Conservation (phyloP, 1,284 basidiomycete species). For the Ceratorhiza oryzae-sativae region DNA sequence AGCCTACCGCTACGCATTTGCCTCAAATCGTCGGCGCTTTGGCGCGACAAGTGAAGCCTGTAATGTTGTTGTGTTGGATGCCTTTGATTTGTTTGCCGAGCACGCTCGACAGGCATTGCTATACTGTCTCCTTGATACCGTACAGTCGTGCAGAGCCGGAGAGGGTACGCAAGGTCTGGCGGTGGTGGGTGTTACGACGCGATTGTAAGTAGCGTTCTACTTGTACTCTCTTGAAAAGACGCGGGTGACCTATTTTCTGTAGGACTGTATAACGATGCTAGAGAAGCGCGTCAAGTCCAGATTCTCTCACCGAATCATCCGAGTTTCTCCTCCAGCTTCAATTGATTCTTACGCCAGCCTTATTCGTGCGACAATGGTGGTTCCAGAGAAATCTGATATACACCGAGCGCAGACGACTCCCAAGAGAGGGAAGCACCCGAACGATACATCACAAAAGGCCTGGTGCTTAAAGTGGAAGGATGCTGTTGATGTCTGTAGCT, state of each 20-base stretch:
- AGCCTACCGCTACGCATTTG: slow-evolving; percentile 76
- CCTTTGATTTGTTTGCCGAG: slow-evolving; percentile 88
- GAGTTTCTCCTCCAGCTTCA: slow-evolving; percentile 67
- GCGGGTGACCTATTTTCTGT: neutral
- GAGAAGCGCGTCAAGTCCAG: slow-evolving; percentile 96
- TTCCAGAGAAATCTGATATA: neutral
- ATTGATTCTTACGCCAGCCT: slow-evolving; percentile 47
- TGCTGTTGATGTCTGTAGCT: slow-evolving; percentile 62
- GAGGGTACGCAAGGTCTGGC: slow-evolving; percentile 71
- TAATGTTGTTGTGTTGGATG: slow-evolving; percentile 85
- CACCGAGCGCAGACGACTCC: neutral
- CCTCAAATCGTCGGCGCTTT: slow-evolving; percentile 80
- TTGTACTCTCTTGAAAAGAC: neutral
- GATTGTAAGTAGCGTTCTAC: slow-evolving; percentile 59
- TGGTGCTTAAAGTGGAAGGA: slow-evolving; percentile 67
- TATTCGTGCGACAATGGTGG: neutral
- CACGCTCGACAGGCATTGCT: slow-evolving; percentile 88
- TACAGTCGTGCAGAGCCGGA: slow-evolving; percentile 64
- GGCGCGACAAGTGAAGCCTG: slow-evolving; percentile 77
- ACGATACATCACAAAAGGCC: slow-evolving; percentile 47
- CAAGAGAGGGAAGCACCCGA: slow-evolving; percentile 3
- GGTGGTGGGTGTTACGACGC: slow-evolving; percentile 81
- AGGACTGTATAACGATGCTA: slow-evolving; percentile 85
- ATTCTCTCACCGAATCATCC: slow-evolving; percentile 88
- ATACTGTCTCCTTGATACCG: slow-evolving; percentile 88